These are phyloP conservation scores for Zygnema cylindricum DNA, from an alignment of 139 green algal genomes.

Conservation along the genomic window DNA sequence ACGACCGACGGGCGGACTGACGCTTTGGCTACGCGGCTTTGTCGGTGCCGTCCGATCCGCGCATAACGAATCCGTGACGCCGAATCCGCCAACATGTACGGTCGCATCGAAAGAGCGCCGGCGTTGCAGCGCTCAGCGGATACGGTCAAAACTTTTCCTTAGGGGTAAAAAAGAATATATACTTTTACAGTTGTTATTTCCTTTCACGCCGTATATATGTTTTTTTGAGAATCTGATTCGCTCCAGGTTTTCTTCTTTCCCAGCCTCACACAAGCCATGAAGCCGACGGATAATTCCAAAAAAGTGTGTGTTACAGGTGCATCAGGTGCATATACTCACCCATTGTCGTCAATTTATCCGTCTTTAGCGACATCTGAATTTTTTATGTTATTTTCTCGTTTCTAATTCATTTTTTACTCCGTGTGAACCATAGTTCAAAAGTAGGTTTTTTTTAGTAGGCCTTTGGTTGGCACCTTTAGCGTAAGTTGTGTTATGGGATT, in stretches of 20 bases:
- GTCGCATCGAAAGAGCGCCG: background rate
- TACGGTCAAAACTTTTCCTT: background rate
- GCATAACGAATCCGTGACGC: background rate
- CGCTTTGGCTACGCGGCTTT: background rate
- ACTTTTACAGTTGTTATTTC: background rate
- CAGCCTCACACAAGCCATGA: no score
- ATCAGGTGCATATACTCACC: no score
- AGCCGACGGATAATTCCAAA: no score
- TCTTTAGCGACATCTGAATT: no score
- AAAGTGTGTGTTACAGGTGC: conserved; percentile 30
- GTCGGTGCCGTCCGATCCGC: background rate
- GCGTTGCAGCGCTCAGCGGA: background rate
- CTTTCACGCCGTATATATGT: background rate
- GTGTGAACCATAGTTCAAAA: no score
- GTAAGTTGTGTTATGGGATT: no score
- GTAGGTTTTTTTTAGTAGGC: conserved; percentile 7
- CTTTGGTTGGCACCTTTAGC: no score
- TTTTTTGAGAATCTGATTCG: background rate
- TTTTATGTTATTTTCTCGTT: no score
- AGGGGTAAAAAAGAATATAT: background rate
- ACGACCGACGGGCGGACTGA: background rate
- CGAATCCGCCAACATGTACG: background rate
- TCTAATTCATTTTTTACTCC: background rate
- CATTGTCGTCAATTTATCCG: no score
- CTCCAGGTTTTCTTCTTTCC: no score